These are phyloP conservation scores for Emydomyces testavorans DNA, from an alignment of 2,329 filamentous ascomycete species.

Conservation along the genomic window DNA sequence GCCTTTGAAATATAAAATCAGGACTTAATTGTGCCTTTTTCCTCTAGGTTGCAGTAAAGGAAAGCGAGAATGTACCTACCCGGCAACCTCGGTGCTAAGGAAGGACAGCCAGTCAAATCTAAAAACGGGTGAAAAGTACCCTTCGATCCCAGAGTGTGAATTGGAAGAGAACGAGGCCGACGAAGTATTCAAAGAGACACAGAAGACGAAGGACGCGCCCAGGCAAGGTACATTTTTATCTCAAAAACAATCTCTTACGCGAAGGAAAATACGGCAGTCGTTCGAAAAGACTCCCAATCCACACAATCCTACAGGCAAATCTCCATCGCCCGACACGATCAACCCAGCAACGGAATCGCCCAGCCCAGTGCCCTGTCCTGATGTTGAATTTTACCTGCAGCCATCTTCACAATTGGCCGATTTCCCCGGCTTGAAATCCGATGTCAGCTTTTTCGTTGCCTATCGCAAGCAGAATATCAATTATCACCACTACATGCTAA, in stretches of 20 bases:
- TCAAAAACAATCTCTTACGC: slow-evolving; percentile 23
- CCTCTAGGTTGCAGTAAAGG: slow-evolving; percentile 76
- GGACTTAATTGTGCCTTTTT: not conserved
- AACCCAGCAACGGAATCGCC: slow-evolving; percentile 26
- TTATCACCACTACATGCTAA: slow-evolving; percentile 70
- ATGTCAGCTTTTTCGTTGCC: slow-evolving; percentile 65
- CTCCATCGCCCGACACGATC: slow-evolving; percentile 43
- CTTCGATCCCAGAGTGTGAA: slow-evolving; percentile 37
- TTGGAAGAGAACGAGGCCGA: slow-evolving; percentile 38
- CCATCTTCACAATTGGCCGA: slow-evolving; percentile 16
- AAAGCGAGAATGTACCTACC: slow-evolving; percentile 79
- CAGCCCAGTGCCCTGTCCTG: slow-evolving; percentile 20
- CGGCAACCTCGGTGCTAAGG: slow-evolving; percentile 47
- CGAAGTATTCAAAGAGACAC: not conserved
- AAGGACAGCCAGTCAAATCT: slow-evolving; percentile 30
- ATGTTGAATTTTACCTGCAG: not conserved
- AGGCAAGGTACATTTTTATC: slow-evolving; percentile 11
- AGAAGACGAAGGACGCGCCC: not conserved
- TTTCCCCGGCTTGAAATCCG: slow-evolving; percentile 39
- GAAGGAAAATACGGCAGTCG: slow-evolving; percentile 21
- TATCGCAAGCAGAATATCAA: slow-evolving; percentile 71
- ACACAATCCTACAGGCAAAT: slow-evolving; percentile 31
- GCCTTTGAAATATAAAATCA: slow-evolving; percentile 4
- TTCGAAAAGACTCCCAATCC: slow-evolving; percentile 28
- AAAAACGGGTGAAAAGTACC: slow-evolving; percentile 32